Evolutionary conservation across 2,329 filamentous ascomycete genomes (phyloP).

Genomic region (Diplodia corticola): DNA sequence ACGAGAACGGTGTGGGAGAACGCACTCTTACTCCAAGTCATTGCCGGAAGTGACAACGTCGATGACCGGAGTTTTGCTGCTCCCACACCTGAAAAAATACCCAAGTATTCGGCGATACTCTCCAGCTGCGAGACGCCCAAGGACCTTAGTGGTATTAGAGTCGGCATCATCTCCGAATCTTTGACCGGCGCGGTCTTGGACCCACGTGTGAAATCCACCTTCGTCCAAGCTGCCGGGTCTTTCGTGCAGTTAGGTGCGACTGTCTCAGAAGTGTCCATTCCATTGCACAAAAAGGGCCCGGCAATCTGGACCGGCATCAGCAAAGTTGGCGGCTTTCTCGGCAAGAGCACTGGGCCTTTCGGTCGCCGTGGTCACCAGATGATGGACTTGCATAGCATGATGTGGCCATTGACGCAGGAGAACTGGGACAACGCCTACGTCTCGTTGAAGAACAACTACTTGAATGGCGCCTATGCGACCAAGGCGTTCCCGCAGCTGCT

Average conservation of each 20-base stretch:
- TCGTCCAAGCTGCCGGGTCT: slow-evolving; percentile 45
- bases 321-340: slow-evolving; percentile 47
- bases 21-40: slow-evolving; percentile 45
- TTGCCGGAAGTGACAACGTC: slow-evolving; percentile 54
- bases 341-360: slow-evolving; percentile 40
- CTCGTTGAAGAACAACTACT: slow-evolving; percentile 57
- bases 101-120: slow-evolving; percentile 33
- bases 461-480: slow-evolving; percentile 53
- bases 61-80: slow-evolving; percentile 44
- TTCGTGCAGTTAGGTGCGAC: slow-evolving; percentile 51
- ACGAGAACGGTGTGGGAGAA: slow-evolving; percentile 46
- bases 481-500: slow-evolving; percentile 50
- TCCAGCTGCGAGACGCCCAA: slow-evolving; percentile 22
- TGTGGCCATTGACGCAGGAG: slow-evolving; percentile 49
- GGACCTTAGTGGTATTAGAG: slow-evolving; percentile 32
- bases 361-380: slow-evolving; percentile 53
- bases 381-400: slow-evolving; percentile 52
- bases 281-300: slow-evolving; percentile 50
- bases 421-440: slow-evolving; percentile 55
- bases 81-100: slow-evolving; percentile 30
- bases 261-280: slow-evolving; percentile 54
- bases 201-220: slow-evolving; percentile 43
- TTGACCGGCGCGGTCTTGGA: slow-evolving; percentile 37
- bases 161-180: slow-evolving; percentile 37
- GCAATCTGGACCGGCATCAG: slow-evolving; percentile 52